Base-by-base conservation (phyloP, 2,329 filamentous ascomycete genomes). In the Rutstroemia sp. region DNA sequence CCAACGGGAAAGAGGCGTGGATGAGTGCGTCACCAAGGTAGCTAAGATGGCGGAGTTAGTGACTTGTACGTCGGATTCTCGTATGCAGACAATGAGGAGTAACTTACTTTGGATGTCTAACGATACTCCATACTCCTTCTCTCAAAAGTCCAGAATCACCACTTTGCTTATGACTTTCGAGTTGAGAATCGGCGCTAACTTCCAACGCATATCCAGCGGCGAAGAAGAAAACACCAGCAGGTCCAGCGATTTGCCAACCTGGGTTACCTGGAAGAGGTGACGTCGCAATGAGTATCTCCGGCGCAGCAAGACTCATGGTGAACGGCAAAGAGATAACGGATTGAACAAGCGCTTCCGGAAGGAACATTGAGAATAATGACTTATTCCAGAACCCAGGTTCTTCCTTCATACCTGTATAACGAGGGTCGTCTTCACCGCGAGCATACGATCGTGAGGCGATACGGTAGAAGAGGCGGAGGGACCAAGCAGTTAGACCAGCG, bases 21-120 rank as follows among this genome's bases (percentile, higher is more conserved):
- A 60, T 50, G 3, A 60, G 56, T 27, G 58, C 46, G 17, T 60
- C 58, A 5, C 58, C 58, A n/a, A 60, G 58, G 7, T 60, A 60
- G 39, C 58, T 60, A 27, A 17, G 10, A 23, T 25, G 8, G 1
- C 9, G 4, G 5, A 46, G 17, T 60, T n/a, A 60, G 45, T 36
- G 40, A 17, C 12, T 2, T 38, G 30, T 27, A 9, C 2, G 2
- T 1, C n/a, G 16, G 5, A 19, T 9, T 9, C 19, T 30, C 12
- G 8, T 5, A 2, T 44, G 16, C 5, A 4, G 51, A 19, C 9
- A 1, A 12, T 5, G 5, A 16, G n/a, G 14, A n/a, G 9, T 4
- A 9, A 50, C 56, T 48, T 54, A 58, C 58, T 60, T 60, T 21
- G 58, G 58, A 56, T 60, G 58, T 44, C 58, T 38, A 14, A 60